Conservation (phyloP, 2,329 filamentous ascomycete genomes). For the Ophiocordyceps camponoti-saundersi region DNA sequence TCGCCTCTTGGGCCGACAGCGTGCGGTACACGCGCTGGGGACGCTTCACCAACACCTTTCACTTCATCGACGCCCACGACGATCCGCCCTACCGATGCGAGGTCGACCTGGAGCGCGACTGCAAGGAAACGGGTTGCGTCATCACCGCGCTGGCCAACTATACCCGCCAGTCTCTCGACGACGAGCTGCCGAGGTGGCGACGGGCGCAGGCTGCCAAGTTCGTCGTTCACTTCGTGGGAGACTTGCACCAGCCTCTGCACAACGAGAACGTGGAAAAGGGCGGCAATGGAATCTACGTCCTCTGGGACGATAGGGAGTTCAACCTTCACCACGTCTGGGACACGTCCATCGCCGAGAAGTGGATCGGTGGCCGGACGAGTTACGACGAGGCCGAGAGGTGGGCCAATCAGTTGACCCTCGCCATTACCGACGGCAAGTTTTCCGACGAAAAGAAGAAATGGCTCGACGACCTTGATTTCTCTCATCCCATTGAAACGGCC, state of each 20-base stretch:
- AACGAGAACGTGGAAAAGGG: constrained; percentile 46
- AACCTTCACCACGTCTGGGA: constrained; percentile 67
- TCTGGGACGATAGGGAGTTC: constrained; percentile 35
- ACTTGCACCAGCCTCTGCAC: constrained; percentile 54
- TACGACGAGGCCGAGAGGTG: constrained; percentile 34
- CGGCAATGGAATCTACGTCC: constrained; percentile 51
- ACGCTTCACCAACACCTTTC: constrained; percentile 42
- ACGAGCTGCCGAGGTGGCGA: constrained; percentile 23
- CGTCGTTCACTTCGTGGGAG: constrained; percentile 50
- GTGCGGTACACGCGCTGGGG: constrained; percentile 48
- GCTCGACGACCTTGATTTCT: constrained; percentile 38
- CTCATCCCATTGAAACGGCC: constrained; percentile 35
- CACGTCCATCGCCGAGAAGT: constrained; percentile 47
- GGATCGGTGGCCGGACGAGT: constrained; percentile 38
- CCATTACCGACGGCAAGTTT: constrained; percentile 41
- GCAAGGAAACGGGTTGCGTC: constrained; percentile 43
- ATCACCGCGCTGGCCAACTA: constrained; percentile 44
- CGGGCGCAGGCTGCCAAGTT: constrained; percentile 47
- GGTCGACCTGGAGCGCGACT: constrained; percentile 43
- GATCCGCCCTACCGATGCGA: constrained; percentile 38
- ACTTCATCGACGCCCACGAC: constrained; percentile 55
- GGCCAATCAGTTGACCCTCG: constrained; percentile 35
- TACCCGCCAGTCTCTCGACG: constrained; percentile 35
- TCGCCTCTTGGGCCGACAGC: constrained; percentile 52
- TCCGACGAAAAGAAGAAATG: constrained; percentile 30